Percentiles rank a stretch among this genome's conserved stretches.
Conservation (phyloP, 164 flowering plant genomes). For the Sextonia rubra region DNA sequence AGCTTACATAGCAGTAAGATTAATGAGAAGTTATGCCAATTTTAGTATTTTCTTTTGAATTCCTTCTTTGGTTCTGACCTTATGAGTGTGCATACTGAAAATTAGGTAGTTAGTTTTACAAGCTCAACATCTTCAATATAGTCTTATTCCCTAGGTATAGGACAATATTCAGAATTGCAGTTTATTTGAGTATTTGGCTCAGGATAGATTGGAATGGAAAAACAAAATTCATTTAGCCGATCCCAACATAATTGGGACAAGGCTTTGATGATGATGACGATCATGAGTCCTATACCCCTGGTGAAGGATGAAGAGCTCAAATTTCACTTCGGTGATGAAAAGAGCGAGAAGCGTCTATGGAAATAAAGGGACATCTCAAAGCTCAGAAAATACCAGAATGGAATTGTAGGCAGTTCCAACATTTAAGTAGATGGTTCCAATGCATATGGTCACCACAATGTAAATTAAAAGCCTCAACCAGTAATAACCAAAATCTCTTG, state of each 20-base stretch:
- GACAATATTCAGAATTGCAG: no score
- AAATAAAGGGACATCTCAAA: neutral
- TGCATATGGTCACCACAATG: constrained; percentile 75
- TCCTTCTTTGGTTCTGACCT: neutral
- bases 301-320: neutral
- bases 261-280: no score
- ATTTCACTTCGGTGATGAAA: neutral
- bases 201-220: no score
- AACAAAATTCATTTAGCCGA: no score
- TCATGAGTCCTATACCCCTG: neutral
- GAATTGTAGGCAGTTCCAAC: constrained; percentile 76
- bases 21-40: no score
- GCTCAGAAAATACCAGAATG: constrained; percentile 50
- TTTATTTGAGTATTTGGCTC: no score
- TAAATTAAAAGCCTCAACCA: constrained; percentile 93
- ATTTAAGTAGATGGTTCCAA: constrained; percentile 80
- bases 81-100: neutral
- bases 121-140: neutral
- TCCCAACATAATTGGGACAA: no score
- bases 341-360: neutral
- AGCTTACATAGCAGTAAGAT: neutral
- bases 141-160: no score
- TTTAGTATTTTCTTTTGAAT: neutral
- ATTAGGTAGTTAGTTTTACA: neutral
- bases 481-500: constrained; percentile 96